These are phyloP conservation scores for Spergularia bocconei DNA, from an alignment of 148 eudicot species.

Conservation along the genomic window DNA sequence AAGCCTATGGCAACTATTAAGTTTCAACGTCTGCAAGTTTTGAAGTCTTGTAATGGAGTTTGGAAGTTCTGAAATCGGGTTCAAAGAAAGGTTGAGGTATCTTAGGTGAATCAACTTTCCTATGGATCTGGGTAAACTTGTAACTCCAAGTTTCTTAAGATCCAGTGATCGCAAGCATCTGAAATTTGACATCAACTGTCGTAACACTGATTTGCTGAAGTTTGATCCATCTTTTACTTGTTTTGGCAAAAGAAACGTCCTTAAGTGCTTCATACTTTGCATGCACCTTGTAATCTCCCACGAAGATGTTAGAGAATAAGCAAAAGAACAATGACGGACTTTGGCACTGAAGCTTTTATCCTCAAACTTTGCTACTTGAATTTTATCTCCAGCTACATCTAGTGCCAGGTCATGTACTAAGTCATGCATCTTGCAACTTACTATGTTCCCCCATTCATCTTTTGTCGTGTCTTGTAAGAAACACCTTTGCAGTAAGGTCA, in stretches of 20 bases:
- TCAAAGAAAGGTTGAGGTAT: slow-evolving; percentile 19
- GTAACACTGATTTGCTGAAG: neutral
- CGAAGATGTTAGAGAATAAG: slow-evolving; percentile 2
- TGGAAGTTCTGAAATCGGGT: neutral
- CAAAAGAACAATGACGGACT: slow-evolving; percentile 14
- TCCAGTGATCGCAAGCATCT: slow-evolving; percentile 18
- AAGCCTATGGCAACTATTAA: neutral
- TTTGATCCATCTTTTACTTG: neutral
- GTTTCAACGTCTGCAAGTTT: slow-evolving; percentile 32
- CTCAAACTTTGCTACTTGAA: neutral
- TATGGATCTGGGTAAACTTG: slow-evolving; percentile 19
- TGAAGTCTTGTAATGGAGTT: slow-evolving; percentile 18
- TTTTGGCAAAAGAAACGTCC: slow-evolving; percentile 19
- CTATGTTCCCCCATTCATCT: neutral
- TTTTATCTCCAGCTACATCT: slow-evolving; percentile 14
- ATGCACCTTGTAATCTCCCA: slow-evolving; percentile 10
- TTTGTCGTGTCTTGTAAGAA: neutral
- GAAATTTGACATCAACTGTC: slow-evolving; percentile 15
- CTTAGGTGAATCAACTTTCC: slow-evolving; percentile 24
- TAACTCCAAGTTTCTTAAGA: neutral
- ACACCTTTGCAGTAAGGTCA: slow-evolving; percentile 5
- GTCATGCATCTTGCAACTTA: slow-evolving; percentile 27
- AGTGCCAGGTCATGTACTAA: slow-evolving; percentile 23
- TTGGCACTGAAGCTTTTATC: neutral
- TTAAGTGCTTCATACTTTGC: slow-evolving; percentile 11